Evolutionary conservation across 2,329 filamentous ascomycete genomes (phyloP).

Genomic region (Hypoxylon sp.): DNA sequence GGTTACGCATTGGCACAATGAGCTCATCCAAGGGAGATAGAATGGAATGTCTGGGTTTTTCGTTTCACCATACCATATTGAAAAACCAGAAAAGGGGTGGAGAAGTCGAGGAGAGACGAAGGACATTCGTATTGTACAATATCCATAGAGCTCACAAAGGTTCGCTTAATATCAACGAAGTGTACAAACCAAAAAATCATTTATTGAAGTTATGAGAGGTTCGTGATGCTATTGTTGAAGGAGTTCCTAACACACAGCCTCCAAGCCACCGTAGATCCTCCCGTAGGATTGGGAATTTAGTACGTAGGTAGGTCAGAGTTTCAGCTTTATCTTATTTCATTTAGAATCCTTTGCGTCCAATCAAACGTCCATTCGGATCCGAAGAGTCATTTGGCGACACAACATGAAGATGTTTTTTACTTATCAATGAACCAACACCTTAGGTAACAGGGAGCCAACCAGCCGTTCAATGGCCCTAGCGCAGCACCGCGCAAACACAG

Average conservation of each 20-base stretch:
- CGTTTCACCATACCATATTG: conserved; percentile 19
- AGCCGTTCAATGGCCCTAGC: conserved; percentile 18
- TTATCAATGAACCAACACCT: conserved; percentile 4
- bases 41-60: conserved; percentile 20
- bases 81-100: conserved; percentile 11
- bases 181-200: conserved; percentile 24
- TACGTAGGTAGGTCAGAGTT: conserved; percentile 10
- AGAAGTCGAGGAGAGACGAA: neutral
- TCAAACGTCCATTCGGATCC: neutral
- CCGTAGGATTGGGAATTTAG: conserved; percentile 15
- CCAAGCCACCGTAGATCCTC: conserved; percentile 22
- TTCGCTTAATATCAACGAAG: conserved; percentile 27
- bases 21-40: conserved; percentile 12
- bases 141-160: conserved; percentile 13
- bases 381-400: neutral
- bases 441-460: neutral
- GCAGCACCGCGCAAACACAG: conserved; percentile 37
- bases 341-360: neutral
- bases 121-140: conserved; percentile 27
- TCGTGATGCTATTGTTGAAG: neutral
- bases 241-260: neutral
- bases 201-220: neutral
- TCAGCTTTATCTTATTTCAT: conserved; percentile 6
- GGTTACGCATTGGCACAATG: conserved; percentile 17
- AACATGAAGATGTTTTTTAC: neutral